phyloP scores from a whole-genome alignment of 139 green algal species.

The Zygnema circumcarinatum region DNA sequence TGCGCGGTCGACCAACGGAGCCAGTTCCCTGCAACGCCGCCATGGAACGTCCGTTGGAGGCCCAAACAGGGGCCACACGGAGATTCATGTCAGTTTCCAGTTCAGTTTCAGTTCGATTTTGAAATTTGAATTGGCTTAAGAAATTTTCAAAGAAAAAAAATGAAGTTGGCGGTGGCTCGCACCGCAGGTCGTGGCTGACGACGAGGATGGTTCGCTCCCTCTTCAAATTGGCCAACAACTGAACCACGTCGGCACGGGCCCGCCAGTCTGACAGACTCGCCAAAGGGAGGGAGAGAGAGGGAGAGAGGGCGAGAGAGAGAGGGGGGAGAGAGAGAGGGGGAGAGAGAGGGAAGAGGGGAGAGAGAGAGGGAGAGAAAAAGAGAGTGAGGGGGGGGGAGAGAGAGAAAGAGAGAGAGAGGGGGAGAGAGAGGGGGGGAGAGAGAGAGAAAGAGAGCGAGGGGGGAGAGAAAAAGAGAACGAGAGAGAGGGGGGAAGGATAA shows the following conservation, averaged over 20 bases:
- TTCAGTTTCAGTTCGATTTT: not conserved
- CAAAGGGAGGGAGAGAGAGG: not conserved
- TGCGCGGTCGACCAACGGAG: constrained; percentile 41
- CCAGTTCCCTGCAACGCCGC: constrained; percentile 47
- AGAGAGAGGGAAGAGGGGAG: not conserved
- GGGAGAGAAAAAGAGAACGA: no score
- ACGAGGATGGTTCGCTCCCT: constrained; percentile 49
- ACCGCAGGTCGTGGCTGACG: constrained; percentile 53
- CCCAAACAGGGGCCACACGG: not conserved
- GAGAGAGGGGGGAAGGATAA: no score
- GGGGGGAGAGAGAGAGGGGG: not conserved
- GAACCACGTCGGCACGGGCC: constrained; percentile 41
- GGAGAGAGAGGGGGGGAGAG: no score
- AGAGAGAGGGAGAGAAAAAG: not conserved
- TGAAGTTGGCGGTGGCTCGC: not conserved
- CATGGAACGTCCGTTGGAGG: not conserved
- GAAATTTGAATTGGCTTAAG: not conserved
- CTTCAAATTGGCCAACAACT: constrained; percentile 43
- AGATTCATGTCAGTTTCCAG: not conserved
- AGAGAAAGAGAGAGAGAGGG: constrained; percentile 13
- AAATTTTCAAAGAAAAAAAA: not conserved
- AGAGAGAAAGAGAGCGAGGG: no score
- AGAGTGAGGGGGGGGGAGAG: not conserved
- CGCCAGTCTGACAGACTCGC: constrained; percentile 56
- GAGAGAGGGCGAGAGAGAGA: no score